Evolutionary conservation across 495 filamentous ascomycete species (phyloP).

Genomic region (Pseudomonodictys pantanalensis): DNA sequence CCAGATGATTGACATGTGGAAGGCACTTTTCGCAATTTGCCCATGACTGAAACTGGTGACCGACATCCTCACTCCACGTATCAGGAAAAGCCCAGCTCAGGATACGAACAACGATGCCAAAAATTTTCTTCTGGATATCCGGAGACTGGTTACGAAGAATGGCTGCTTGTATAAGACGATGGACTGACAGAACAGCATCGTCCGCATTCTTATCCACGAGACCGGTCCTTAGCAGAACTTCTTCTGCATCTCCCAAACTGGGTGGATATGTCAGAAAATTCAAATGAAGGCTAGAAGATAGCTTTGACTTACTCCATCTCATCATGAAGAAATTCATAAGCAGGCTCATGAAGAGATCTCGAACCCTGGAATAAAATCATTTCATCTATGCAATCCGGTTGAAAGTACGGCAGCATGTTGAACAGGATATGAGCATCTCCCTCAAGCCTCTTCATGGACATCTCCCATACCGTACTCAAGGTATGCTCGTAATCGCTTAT

Average conservation of each 20-base stretch:
- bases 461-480: constrained; percentile 35
- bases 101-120: constrained; percentile 22
- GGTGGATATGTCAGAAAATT: not conserved
- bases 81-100: constrained; percentile 32
- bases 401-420: constrained; percentile 33
- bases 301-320: constrained; percentile 17
- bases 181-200: constrained; percentile 8
- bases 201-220: constrained; percentile 26
- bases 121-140: constrained; percentile 8
- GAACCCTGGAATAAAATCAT: constrained; percentile 24
- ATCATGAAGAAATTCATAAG: constrained; percentile 5
- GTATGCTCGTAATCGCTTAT: constrained; percentile 33
- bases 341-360: not conserved
- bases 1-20: constrained; percentile 30
- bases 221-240: constrained; percentile 19
- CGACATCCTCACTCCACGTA: constrained; percentile 28
- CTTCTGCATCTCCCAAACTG: constrained; percentile 32
- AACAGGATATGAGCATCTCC: constrained; percentile 22
- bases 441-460: constrained; percentile 13
- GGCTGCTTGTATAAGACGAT: constrained; percentile 17
- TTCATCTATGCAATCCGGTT: constrained; percentile 36
- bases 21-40: constrained; percentile 32
- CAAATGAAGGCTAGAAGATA: not conserved
- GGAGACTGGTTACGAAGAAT: constrained; percentile 2
- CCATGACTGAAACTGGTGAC: constrained; percentile 30